Conservation (phyloP, 371 early-diverging fungal species). For the Mortierella sp. region DNA sequence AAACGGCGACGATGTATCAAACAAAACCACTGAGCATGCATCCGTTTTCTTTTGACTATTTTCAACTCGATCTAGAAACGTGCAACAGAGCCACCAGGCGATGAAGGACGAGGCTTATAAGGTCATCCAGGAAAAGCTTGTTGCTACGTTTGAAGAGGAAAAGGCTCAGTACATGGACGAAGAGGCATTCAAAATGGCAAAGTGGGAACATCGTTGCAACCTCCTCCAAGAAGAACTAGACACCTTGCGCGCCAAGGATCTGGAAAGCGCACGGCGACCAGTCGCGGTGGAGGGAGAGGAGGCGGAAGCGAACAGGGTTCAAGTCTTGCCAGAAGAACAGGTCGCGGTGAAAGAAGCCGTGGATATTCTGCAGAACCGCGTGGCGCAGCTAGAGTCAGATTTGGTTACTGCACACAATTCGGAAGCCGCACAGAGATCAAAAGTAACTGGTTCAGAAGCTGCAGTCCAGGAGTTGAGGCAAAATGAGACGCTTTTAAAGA, state of each 20-base stretch:
- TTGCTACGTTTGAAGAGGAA: conserved; percentile 31
- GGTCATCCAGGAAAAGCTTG: conserved; percentile 37
- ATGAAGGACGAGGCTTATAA: conserved; percentile 51
- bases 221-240: conserved; percentile 18
- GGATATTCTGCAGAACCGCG: background rate
- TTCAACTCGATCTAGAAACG: conserved; percentile 12
- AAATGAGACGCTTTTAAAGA: background rate
- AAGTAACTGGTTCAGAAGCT: background rate
- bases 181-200: conserved; percentile 28
- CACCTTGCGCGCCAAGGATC: background rate
- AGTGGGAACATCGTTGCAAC: conserved; percentile 24
- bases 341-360: background rate
- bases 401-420: background rate
- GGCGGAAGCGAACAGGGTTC: background rate
- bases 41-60: background rate
- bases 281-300: background rate
- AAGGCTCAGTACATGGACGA: conserved; percentile 45
- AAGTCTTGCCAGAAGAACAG: background rate
- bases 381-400: conserved; percentile 4
- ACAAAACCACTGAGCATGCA: background rate
- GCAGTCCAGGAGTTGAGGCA: background rate
- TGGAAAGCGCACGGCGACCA: background rate
- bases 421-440: background rate
- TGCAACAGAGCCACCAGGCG: conserved; percentile 32
- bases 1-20: background rate